Conservation (phyloP, 2,329 filamentous ascomycete species). For the Davidsoniella neocaledoniae region DNA sequence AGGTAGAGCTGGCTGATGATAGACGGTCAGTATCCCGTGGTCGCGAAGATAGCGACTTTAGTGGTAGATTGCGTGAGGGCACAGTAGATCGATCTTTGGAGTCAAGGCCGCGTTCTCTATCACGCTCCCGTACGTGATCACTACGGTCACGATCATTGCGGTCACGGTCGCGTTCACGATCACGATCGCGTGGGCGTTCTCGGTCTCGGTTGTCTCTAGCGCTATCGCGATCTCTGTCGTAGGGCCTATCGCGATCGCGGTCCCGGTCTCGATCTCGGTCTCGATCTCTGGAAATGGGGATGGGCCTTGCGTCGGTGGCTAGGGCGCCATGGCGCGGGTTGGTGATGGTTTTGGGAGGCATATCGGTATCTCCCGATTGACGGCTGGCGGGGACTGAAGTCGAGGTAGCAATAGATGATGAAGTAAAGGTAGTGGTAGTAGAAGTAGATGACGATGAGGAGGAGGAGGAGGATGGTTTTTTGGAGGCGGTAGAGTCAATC, state of each 20-base stretch:
- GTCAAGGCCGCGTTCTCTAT: constrained; percentile 1
- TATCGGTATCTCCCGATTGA: not conserved
- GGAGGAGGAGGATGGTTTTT: not conserved
- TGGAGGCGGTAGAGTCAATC: not conserved
- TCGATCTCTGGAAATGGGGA: not conserved
- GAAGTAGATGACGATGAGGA: not conserved
- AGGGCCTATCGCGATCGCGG: not conserved
- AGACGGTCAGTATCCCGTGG: constrained; percentile 1
- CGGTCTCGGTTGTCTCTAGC: not conserved
- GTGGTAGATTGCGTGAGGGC: not conserved
- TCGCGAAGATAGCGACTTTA: not conserved
- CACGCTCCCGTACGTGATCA: constrained; percentile 1
- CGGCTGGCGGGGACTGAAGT: too few relatives aligned
- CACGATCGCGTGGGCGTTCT: constrained; percentile 4
- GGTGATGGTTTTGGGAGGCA: not conserved
- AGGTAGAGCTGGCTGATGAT: not conserved
- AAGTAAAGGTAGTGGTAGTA: not conserved
- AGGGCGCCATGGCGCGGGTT: not conserved
- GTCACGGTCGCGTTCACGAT: constrained; percentile 4
- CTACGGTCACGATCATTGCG: not conserved
- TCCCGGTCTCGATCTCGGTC: constrained; percentile 3
- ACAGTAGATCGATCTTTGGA: not conserved
- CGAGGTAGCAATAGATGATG: too few relatives aligned
- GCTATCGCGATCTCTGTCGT: not conserved
- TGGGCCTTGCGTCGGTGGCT: not conserved